Percentiles rank a stretch among this genome's conserved stretches.
These are phyloP conservation scores for Penicillium sp. DNA, from an alignment of 2,329 filamentous ascomycete species.

Conservation along the genomic window DNA sequence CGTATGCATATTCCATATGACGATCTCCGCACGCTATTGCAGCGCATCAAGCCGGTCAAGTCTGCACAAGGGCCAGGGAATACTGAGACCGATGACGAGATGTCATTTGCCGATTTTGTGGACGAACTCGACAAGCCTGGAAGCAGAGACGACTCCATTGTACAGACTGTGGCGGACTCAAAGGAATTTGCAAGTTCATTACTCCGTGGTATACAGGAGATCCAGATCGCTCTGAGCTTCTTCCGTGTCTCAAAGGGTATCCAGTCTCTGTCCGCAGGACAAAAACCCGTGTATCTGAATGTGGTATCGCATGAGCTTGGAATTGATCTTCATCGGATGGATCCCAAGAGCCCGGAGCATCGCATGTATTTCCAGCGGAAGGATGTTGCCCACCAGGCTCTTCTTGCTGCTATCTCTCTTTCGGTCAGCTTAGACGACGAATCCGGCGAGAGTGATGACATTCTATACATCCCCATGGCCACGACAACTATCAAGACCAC, in stretches of 20 bases:
- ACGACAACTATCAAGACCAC: constrained; percentile 95
- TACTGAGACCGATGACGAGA: constrained; percentile 52
- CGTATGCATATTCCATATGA: constrained; percentile 88
- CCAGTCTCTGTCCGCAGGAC: constrained; percentile 62
- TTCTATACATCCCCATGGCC: constrained; percentile 94
- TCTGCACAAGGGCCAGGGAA: constrained; percentile 32
- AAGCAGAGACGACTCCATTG: constrained; percentile 65
- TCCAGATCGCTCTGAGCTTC: constrained; percentile 92
- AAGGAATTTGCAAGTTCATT: constrained; percentile 90
- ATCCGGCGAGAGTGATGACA: constrained; percentile 76
- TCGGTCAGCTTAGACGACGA: constrained; percentile 89
- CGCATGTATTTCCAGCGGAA: constrained; percentile 96
- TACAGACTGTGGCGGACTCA: constrained; percentile 83
- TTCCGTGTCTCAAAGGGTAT: constrained; percentile 81
- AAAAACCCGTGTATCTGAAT: constrained; percentile 75
- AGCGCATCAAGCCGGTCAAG: constrained; percentile 33
- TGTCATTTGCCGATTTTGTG: constrained; percentile 69
- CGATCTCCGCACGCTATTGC: constrained; percentile 60
- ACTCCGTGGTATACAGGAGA: constrained; percentile 87
- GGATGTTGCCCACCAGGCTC: constrained; percentile 90
- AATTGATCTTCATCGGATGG: constrained; percentile 84
- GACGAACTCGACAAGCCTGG: constrained; percentile 69
- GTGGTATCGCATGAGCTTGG: constrained; percentile 95
- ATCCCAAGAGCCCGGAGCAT: constrained; percentile 89
- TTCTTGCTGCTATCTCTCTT: constrained; percentile 87